Conservation (phyloP, 1,284 basidiomycete species). For the Puccinia polysora region DNA sequence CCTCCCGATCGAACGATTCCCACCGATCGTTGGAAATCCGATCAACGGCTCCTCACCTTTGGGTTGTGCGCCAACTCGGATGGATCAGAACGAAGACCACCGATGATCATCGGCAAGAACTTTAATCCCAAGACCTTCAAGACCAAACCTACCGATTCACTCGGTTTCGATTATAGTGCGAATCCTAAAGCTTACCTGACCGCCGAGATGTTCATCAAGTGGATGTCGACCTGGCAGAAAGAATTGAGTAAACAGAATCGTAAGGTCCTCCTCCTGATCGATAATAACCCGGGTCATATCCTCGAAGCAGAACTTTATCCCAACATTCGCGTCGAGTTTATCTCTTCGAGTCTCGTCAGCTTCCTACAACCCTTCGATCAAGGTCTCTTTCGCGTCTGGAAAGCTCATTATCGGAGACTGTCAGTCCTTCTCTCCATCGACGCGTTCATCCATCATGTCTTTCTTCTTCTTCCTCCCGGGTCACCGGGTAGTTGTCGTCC, state of each 20-base stretch:
- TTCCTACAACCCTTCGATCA: conserved; percentile 14
- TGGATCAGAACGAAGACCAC: conserved; percentile 14
- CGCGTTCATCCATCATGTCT: neutral
- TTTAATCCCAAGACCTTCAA: conserved; percentile 9
- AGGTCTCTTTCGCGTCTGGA: conserved; percentile 20
- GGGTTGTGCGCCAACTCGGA: conserved; percentile 19
- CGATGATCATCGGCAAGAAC: conserved; percentile 14
- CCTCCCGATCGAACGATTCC: conserved; percentile 21
- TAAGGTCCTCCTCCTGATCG: conserved; percentile 22
- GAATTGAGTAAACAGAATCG: conserved; percentile 6
- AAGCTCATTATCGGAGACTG: conserved; percentile 29
- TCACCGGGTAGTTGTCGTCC: too few relatives aligned
- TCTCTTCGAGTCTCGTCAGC: conserved; percentile 9
- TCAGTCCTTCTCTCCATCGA: neutral
- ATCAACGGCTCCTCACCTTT: conserved; percentile 22
- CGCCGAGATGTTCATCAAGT: conserved; percentile 28
- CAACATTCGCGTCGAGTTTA: conserved; percentile 29
- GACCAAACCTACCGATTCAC: conserved; percentile 16
- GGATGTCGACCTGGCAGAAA: conserved; percentile 33
- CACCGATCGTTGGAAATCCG: conserved; percentile 5
- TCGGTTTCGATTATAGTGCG: conserved; percentile 11
- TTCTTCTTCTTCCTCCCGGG: neutral
- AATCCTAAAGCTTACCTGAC: conserved; percentile 23
- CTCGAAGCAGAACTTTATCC: conserved; percentile 27
- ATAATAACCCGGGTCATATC: conserved; percentile 23